Percentiles rank a stretch among this genome's conserved stretches.
phyloP scores from a whole-genome alignment of 306 rosid species.

The Cicer arietinum region DNA sequence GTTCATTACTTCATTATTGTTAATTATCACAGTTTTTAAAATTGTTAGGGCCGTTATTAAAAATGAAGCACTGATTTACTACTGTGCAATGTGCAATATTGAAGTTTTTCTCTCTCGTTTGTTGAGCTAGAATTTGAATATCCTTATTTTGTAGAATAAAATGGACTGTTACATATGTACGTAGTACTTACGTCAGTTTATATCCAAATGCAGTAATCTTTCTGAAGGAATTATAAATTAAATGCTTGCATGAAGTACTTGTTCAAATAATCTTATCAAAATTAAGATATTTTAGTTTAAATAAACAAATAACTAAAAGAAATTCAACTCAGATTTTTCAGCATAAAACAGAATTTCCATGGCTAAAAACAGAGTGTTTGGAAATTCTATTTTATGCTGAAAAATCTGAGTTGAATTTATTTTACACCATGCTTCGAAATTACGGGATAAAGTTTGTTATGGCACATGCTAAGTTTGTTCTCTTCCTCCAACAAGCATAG shows the following conservation, averaged over 20 bases:
- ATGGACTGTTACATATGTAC: no score
- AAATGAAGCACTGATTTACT: no score
- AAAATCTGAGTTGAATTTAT: conserved; percentile 5
- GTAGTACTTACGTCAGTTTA: no score
- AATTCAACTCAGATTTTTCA: conserved; percentile 1
- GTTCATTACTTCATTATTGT: neutral
- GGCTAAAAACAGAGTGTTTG: no score
- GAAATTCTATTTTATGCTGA: neutral
- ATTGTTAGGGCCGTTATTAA: neutral
- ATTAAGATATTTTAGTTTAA: no score
- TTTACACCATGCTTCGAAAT: conserved; percentile 1
- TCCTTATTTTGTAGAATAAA: neutral
- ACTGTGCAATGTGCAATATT: no score
- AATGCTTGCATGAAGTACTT: no score
- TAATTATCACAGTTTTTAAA: neutral
- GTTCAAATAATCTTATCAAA: no score
- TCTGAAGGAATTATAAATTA: no score
- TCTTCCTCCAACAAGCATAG: conserved; percentile 4
- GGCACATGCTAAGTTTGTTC: neutral
- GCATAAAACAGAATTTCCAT: neutral
- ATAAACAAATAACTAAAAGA: neutral
- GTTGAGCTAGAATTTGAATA: neutral
- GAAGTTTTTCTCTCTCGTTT: neutral
- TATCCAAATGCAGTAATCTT: no score
- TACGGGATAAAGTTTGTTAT: conserved; percentile 5